These are phyloP conservation scores for Blastocystis sp. DNA, from an alignment of 352 stramenopile genomes.

Conservation along the genomic window DNA sequence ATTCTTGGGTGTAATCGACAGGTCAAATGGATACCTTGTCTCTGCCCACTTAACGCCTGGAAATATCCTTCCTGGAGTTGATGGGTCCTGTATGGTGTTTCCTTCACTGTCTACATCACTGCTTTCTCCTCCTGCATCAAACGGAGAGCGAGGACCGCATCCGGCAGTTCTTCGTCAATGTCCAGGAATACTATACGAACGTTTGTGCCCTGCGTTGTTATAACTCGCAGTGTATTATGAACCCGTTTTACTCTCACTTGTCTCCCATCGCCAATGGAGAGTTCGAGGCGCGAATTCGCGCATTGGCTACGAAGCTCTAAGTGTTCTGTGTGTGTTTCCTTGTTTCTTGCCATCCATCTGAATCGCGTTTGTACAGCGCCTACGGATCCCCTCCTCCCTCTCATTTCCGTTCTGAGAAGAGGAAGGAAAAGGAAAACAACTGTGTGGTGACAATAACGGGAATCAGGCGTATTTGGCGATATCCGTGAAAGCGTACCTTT, in stretches of 20 bases:
- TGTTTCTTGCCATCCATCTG: too few relatives aligned
- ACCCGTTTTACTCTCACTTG: constrained; percentile 59
- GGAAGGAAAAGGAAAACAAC: too few relatives aligned
- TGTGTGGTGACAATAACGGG: not conserved
- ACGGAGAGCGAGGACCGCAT: constrained; percentile 37
- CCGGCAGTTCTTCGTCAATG: constrained; percentile 6
- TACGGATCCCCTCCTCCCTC: too few relatives aligned
- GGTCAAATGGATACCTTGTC: constrained; percentile 43
- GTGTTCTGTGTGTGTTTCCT: not conserved
- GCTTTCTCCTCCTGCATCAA: constrained; percentile 43
- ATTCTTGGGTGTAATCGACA: constrained; percentile 52
- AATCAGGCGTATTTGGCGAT: not conserved
- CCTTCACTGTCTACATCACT: constrained; percentile 9
- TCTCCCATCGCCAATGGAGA: constrained; percentile 25
- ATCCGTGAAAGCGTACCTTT: not conserved
- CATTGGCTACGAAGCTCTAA: constrained; percentile 51
- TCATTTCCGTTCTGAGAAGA: too few relatives aligned
- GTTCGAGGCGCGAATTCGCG: constrained; percentile 25
- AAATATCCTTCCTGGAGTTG: constrained; percentile 29
- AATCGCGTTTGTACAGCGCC: too few relatives aligned
- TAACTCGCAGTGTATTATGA: constrained; percentile 48
- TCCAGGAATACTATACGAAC: constrained; percentile 34
- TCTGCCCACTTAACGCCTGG: constrained; percentile 41
- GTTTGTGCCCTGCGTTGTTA: not conserved
- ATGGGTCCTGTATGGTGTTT: not conserved